These are phyloP conservation scores for Populus euphratica DNA, from an alignment of 345 rosid genomes.

Conservation along the genomic window DNA sequence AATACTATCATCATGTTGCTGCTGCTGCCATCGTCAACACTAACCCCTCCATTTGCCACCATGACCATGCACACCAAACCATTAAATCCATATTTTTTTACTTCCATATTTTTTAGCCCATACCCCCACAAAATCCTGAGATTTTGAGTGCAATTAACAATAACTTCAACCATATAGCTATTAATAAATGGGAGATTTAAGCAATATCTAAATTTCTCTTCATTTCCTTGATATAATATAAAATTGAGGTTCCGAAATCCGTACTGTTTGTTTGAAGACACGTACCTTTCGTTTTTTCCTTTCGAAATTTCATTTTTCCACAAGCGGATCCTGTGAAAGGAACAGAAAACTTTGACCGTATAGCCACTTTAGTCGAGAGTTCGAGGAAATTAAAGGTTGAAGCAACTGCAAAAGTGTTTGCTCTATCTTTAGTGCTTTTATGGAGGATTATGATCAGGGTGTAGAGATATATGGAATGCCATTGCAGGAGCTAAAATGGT, in stretches of 20 bases:
- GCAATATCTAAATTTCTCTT: too few species aligned
- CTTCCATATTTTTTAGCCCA: too few species aligned
- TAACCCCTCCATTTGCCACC: too few species aligned
- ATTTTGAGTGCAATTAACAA: too few species aligned
- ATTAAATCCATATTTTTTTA: too few species aligned
- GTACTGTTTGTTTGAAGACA: neutral
- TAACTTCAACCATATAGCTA: too few species aligned
- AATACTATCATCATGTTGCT: too few species aligned
- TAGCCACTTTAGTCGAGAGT: conserved; percentile 12
- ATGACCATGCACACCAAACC: too few species aligned
- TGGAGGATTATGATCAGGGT: conserved; percentile 28
- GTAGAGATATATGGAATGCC: conserved; percentile 10
- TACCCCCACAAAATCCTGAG: too few species aligned
- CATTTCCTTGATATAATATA: neutral
- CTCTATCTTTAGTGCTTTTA: conserved; percentile 24
- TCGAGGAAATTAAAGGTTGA: conserved; percentile 20
- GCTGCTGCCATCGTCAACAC: too few species aligned
- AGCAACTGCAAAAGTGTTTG: conserved; percentile 27
- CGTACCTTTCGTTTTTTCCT: neutral
- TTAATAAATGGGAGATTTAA: too few species aligned
- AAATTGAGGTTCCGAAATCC: too few species aligned
- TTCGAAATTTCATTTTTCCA: neutral
- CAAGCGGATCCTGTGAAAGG: neutral
- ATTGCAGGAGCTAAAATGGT: conserved; percentile 27
- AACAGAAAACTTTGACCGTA: conserved; percentile 22